These are phyloP conservation scores for Fusarium sp. DNA, from an alignment of 2,329 filamentous ascomycete species.

Conservation along the genomic window DNA sequence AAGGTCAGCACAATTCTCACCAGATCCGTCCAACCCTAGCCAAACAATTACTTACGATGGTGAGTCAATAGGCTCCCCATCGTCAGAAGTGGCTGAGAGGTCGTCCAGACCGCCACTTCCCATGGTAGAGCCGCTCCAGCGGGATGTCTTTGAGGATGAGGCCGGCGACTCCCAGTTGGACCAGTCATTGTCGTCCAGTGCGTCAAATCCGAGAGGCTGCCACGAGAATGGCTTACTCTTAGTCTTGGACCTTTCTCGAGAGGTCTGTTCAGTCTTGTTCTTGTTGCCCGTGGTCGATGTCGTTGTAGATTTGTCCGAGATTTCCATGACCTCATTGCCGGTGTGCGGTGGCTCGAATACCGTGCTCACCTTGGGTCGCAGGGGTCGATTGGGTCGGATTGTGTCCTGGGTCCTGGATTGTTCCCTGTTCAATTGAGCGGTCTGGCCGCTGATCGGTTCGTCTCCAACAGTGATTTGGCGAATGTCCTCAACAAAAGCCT, in stretches of 20 bases:
- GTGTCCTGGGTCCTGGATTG: conserved; percentile 53
- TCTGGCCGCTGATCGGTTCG: conserved; percentile 72
- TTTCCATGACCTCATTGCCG: conserved; percentile 21
- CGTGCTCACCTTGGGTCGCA: conserved; percentile 54
- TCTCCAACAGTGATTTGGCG: conserved; percentile 95
- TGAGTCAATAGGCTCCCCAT: conserved; percentile 55
- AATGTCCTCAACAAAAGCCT: conserved; percentile 95
- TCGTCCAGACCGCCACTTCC: conserved; percentile 53
- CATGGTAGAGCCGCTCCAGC: conserved; percentile 70
- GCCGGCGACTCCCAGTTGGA: conserved; percentile 68
- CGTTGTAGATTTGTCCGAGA: conserved; percentile 31
- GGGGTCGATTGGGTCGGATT: conserved; percentile 54
- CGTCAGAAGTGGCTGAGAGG: conserved; percentile 57
- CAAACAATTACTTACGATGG: conserved; percentile 56
- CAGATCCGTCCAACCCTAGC: neutral
- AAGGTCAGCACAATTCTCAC: conserved; percentile 17
- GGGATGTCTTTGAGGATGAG: conserved; percentile 59
- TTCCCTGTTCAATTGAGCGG: conserved; percentile 30
- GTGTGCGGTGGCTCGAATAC: conserved; percentile 51
- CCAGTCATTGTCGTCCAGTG: conserved; percentile 69
- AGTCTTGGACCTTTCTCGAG: conserved; percentile 50
- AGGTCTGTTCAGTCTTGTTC: conserved; percentile 42
- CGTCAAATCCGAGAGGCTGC: conserved; percentile 65
- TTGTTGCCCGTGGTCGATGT: conserved; percentile 46
- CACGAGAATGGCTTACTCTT: conserved; percentile 65